Percentiles rank a stretch among this genome's conserved stretches.
Conservation (phyloP, 176 grass and related monocot genomes). For the Echinochloa phyllopogon region DNA sequence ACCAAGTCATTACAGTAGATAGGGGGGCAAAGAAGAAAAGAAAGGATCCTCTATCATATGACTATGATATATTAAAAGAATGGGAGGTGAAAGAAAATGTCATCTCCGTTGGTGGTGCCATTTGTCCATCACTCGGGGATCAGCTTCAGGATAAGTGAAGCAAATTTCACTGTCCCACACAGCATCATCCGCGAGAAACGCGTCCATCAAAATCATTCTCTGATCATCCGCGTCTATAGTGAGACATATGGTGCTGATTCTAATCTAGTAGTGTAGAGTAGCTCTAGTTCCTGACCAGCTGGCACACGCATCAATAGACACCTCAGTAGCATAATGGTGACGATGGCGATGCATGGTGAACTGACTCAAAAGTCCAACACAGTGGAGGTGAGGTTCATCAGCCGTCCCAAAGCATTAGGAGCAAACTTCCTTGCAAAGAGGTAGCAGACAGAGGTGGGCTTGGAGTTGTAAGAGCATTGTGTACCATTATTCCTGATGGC, state of each 20-base stretch:
- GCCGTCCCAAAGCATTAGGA: conserved; percentile 66
- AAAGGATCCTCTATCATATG: conserved; percentile 40
- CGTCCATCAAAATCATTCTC: conserved; percentile 28
- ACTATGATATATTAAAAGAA: conserved; percentile 65
- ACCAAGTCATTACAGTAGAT: conserved; percentile 49
- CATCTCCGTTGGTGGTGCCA: conserved; percentile 37
- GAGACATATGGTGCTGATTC: conserved; percentile 31
- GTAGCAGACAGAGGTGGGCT: conserved; percentile 66
- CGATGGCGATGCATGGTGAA: background rate
- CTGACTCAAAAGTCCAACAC: conserved; percentile 61
- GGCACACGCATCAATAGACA: conserved; percentile 2
- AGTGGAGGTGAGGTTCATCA: conserved; percentile 74
- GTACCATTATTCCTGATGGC: conserved; percentile 85
- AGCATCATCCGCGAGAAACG: conserved; percentile 36
- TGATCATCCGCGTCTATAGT: conserved; percentile 40
- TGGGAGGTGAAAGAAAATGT: conserved; percentile 50
- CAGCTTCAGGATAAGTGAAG: conserved; percentile 59
- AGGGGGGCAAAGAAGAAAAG: background rate
- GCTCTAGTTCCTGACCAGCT: conserved; percentile 25
- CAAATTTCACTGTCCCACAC: conserved; percentile 47
- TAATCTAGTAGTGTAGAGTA: conserved; percentile 32
- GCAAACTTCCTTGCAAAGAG: conserved; percentile 91
- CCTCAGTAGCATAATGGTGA: background rate
- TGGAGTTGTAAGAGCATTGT: conserved; percentile 63
- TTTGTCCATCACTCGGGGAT: conserved; percentile 23